A percentile compares a stretch with the other conserved stretches of the same genome.
These are phyloP conservation scores for Daldinia concentrica DNA, from an alignment of 495 filamentous ascomycete species.

Conservation along the genomic window DNA sequence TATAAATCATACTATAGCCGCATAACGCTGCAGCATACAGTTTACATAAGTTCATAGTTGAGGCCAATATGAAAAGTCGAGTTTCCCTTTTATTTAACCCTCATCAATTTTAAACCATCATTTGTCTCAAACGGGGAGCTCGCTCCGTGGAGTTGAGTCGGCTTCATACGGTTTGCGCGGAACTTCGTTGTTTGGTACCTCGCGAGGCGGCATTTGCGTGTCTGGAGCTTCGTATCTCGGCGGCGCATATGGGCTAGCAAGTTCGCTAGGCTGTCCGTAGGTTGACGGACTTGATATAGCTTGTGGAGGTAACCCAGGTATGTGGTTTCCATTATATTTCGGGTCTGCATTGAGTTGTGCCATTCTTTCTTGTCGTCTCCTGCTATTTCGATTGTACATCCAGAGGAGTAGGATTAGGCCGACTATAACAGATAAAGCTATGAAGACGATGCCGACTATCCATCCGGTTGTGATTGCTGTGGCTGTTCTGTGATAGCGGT, in stretches of 20 bases:
- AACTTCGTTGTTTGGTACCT: conserved; percentile 13
- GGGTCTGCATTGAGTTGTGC: conserved; percentile 11
- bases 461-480: conserved; percentile 17
- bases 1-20: conserved; percentile 2
- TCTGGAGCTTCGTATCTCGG: conserved; percentile 10
- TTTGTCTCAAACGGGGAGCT: conserved; percentile 7
- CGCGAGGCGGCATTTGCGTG: background rate
- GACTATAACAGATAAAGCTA: background rate
- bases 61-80: background rate
- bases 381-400: conserved; percentile 6
- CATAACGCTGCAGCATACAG: background rate
- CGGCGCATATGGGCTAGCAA: background rate
- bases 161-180: conserved; percentile 1
- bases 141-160: conserved; percentile 7
- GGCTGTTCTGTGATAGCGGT: conserved; percentile 6
- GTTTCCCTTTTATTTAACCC: background rate
- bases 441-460: conserved; percentile 28
- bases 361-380: background rate
- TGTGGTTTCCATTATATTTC: background rate
- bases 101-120: background rate
- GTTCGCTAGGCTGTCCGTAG: conserved; percentile 17
- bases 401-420: background rate
- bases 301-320: background rate
- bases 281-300: background rate
- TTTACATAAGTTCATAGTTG: background rate